phyloP scores from a whole-genome alignment of 164 flowering plant genomes.

The Stephania cephalantha region DNA sequence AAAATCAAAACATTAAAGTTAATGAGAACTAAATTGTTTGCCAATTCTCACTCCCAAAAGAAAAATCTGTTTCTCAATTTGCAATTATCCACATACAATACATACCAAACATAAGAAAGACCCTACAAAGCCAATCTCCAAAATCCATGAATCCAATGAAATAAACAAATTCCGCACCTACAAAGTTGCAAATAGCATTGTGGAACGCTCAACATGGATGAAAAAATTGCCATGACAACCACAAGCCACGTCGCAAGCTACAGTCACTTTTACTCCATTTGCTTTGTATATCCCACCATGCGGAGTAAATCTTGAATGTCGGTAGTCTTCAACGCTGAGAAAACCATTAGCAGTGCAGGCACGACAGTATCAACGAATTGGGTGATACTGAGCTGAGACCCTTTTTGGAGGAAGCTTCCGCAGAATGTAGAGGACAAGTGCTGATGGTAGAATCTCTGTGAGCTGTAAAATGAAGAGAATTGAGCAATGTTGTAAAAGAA shows the following conservation, averaged over 20 bases:
- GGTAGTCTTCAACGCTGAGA: too few species aligned
- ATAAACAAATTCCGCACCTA: not conserved
- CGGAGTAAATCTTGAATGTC: too few species aligned
- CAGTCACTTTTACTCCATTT: too few species aligned
- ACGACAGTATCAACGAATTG: slow-evolving; percentile 39
- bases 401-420: slow-evolving; percentile 92
- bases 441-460: slow-evolving; percentile 86
- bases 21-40: too few species aligned
- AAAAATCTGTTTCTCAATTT: too few species aligned
- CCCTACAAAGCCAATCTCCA: not conserved
- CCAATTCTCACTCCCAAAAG: too few species aligned
- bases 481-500: too few species aligned
- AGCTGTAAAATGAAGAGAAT: slow-evolving; percentile 35
- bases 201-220: not conserved
- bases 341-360: too few species aligned
- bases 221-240: not conserved
- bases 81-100: too few species aligned
- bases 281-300: too few species aligned
- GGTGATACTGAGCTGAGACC: slow-evolving; percentile 84
- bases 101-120: not conserved
- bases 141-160: not conserved
- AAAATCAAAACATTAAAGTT: too few species aligned
- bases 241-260: not conserved
- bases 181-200: not conserved
- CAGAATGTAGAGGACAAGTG: slow-evolving; percentile 82